Conservation (phyloP, 352 stramenopile genomes). For the Albugo candida region DNA sequence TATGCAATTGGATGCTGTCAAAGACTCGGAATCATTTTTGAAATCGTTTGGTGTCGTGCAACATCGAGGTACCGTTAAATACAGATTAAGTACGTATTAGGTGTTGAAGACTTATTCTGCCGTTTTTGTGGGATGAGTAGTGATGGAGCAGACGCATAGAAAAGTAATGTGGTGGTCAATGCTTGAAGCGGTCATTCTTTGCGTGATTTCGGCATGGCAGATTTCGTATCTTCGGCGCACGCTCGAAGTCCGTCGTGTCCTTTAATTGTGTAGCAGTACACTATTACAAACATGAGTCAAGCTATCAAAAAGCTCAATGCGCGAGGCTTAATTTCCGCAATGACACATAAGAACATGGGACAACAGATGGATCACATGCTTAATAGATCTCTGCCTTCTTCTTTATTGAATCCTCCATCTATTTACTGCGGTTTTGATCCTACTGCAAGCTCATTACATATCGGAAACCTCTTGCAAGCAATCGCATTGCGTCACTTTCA, state of each 20-base stretch:
- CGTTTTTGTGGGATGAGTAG: constrained; percentile 10
- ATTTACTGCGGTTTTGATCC: constrained; percentile 85
- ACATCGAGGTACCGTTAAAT: constrained; percentile 24
- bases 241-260: constrained; percentile 63
- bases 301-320: constrained; percentile 33
- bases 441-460: constrained; percentile 80
- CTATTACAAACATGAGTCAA: constrained; percentile 29
- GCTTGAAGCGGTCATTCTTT: constrained; percentile 51
- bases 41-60: constrained; percentile 71
- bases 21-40: constrained; percentile 76
- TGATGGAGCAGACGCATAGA: constrained; percentile 69
- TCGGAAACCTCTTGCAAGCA: constrained; percentile 78
- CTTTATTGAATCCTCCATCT: constrained; percentile 10
- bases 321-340: constrained; percentile 51
- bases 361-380: constrained; percentile 17
- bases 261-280: constrained; percentile 18
- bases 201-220: constrained; percentile 51
- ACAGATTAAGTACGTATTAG: neutral
- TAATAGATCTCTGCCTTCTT: constrained; percentile 12
- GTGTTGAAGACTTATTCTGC: neutral
- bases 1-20: constrained; percentile 71
- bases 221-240: constrained; percentile 68
- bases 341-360: constrained; percentile 46
- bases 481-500: constrained; percentile 81
- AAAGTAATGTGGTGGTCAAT: constrained; percentile 70